Conservation (phyloP, 2,329 filamentous ascomycete species). For the Fusarium sp. region DNA sequence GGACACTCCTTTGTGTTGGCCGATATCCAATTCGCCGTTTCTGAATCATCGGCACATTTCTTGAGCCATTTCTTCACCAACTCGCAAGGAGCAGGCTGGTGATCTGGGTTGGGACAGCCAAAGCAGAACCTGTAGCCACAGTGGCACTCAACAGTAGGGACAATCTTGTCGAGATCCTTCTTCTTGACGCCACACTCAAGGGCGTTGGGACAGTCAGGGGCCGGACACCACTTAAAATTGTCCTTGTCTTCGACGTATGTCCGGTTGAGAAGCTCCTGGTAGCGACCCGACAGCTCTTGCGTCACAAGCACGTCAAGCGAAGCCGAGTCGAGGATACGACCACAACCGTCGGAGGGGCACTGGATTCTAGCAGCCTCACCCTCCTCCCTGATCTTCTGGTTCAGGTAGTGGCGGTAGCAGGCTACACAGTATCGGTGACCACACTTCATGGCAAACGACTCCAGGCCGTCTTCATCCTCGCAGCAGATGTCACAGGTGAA, state of each 20-base stretch:
- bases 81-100: slow-evolving; percentile 90
- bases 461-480: slow-evolving; percentile 78
- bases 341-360: slow-evolving; percentile 87
- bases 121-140: slow-evolving; percentile 95
- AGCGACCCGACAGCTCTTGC: slow-evolving; percentile 66
- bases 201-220: slow-evolving; percentile 95
- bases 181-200: slow-evolving; percentile 88
- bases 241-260: slow-evolving; percentile 98
- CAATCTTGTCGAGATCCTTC: slow-evolving; percentile 82
- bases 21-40: slow-evolving; percentile 99
- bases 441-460: slow-evolving; percentile 94
- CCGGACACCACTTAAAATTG: slow-evolving; percentile 95
- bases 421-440: slow-evolving; percentile 91
- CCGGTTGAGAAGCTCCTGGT: slow-evolving; percentile 84
- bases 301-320: slow-evolving; percentile 80
- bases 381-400: slow-evolving; percentile 92
- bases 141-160: slow-evolving; percentile 86
- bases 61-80: slow-evolving; percentile 96
- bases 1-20: slow-evolving; percentile 99
- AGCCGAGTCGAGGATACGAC: slow-evolving; percentile 87
- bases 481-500: slow-evolving; percentile 97
- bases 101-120: slow-evolving; percentile 86
- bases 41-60: slow-evolving; percentile 97
- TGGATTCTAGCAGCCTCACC: slow-evolving; percentile 95
- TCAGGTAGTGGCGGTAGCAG: slow-evolving; percentile 90